Conservation (phyloP, 306 rosid genomes). For the Boehmeria nivea region DNA sequence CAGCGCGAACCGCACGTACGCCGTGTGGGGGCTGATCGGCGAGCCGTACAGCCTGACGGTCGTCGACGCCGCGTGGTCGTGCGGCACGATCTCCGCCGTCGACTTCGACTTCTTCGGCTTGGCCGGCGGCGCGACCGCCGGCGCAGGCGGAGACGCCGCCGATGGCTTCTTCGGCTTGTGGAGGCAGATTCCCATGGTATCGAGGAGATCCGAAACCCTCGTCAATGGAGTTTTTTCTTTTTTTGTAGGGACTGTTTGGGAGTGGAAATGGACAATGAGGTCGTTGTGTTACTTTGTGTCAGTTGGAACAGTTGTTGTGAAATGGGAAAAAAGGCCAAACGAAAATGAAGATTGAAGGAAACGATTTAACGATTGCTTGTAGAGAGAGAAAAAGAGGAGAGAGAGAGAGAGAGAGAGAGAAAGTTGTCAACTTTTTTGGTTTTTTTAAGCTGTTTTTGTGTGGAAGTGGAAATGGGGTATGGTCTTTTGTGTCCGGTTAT, state of each 20-base stretch:
- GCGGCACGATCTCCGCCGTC: constrained; percentile 76
- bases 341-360: constrained; percentile 4
- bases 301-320: not conserved
- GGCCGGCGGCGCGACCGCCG: not conserved
- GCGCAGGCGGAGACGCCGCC: not conserved
- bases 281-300: too few relatives aligned
- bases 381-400: not conserved
- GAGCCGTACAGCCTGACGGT: constrained; percentile 54
- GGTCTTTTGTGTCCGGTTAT: not conserved
- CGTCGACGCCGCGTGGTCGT: constrained; percentile 36
- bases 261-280: too few relatives aligned
- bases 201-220: not conserved
- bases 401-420: not conserved
- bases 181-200: constrained; percentile 65
- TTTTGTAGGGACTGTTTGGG: too few relatives aligned
- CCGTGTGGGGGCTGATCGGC: constrained; percentile 45
- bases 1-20: constrained; percentile 67
- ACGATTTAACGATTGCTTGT: not conserved
- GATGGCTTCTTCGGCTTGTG: constrained; percentile 13
- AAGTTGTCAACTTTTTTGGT: not conserved
- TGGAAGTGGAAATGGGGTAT: too few relatives aligned
- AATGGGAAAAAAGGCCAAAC: not conserved
- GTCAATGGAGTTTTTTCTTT: not conserved
- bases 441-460: too few relatives aligned
- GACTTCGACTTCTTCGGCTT: constrained; percentile 37